These are phyloP conservation scores for Alternaria ethzedia DNA, from an alignment of 2,329 filamentous ascomycete genomes.

Conservation along the genomic window DNA sequence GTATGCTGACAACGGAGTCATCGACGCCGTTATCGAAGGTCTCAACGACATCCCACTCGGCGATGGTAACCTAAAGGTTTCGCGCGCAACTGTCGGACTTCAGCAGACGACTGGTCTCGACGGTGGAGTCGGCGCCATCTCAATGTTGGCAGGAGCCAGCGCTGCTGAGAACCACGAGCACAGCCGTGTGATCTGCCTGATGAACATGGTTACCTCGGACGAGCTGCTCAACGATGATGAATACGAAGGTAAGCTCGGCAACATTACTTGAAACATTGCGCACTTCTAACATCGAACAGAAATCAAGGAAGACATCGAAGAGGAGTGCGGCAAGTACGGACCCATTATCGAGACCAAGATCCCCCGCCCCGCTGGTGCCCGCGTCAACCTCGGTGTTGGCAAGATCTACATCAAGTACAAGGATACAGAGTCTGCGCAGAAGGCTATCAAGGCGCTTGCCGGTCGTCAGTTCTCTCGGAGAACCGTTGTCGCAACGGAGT, in stretches of 20 bases:
- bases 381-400: conserved; percentile 86
- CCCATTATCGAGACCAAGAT: conserved; percentile 88
- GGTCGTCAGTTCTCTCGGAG: conserved; percentile 95
- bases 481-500: conserved; percentile 96
- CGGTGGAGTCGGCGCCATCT: conserved; percentile 97
- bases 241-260: conserved; percentile 71
- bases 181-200: conserved; percentile 83
- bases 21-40: conserved; percentile 86
- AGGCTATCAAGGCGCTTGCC: conserved; percentile 86
- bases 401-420: conserved; percentile 99
- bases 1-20: conserved; percentile 78
- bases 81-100: conserved; percentile 88
- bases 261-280: conserved; percentile 49
- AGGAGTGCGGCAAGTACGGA: conserved; percentile 93
- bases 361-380: conserved; percentile 81
- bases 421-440: conserved; percentile 75
- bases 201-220: conserved; percentile 98
- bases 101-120: conserved; percentile 93
- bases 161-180: conserved; percentile 74
- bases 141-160: conserved; percentile 91
- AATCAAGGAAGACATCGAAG: conserved; percentile 92
- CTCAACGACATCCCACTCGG: conserved; percentile 93
- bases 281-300: conserved; percentile 61
- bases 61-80: conserved; percentile 82
- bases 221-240: conserved; percentile 94